phyloP scores from a whole-genome alignment of 352 stramenopile genomes.

The Pythium scleroteichum region DNA sequence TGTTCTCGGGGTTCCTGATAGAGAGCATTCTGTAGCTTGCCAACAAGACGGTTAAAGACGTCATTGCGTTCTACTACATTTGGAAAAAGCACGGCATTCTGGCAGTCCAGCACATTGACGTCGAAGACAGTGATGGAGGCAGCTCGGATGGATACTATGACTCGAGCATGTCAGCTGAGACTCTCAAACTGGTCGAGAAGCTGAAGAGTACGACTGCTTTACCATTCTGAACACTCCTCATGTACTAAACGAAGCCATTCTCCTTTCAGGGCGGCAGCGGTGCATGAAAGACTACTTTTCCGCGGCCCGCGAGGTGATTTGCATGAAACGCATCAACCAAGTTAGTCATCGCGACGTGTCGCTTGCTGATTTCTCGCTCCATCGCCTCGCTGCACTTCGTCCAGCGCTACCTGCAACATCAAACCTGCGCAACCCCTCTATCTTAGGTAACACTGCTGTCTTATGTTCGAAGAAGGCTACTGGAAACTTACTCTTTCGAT shows the following conservation, averaged over 20 bases:
- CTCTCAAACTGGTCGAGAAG: constrained; percentile 57
- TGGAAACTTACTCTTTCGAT: background rate
- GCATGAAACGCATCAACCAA: constrained; percentile 35
- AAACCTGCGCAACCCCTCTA: constrained; percentile 41
- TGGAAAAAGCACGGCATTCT: constrained; percentile 77
- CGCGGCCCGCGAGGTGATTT: constrained; percentile 46
- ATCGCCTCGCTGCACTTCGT: constrained; percentile 47
- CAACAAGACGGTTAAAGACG: constrained; percentile 62
- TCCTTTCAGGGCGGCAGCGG: constrained; percentile 51
- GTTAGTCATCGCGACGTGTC: constrained; percentile 23
- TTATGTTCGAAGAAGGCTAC: too few relatives aligned
- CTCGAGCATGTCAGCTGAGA: constrained; percentile 53
- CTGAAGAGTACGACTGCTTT: constrained; percentile 53
- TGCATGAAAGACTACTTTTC: constrained; percentile 73
- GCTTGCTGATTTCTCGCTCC: constrained; percentile 51
- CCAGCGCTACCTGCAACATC: constrained; percentile 52
- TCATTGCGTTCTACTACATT: constrained; percentile 83
- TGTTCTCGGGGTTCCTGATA: too few relatives aligned
- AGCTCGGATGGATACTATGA: constrained; percentile 40
- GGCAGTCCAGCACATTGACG: constrained; percentile 8
- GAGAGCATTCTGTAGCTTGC: constrained; percentile 50
- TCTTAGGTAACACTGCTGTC: constrained; percentile 35
- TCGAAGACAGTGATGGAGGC: constrained; percentile 24
- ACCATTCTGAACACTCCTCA: too few relatives aligned
- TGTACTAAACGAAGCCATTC: background rate